Evolutionary conservation across 164 flowering plant genomes (phyloP).

Genomic region (Tinospora cordifolia): DNA sequence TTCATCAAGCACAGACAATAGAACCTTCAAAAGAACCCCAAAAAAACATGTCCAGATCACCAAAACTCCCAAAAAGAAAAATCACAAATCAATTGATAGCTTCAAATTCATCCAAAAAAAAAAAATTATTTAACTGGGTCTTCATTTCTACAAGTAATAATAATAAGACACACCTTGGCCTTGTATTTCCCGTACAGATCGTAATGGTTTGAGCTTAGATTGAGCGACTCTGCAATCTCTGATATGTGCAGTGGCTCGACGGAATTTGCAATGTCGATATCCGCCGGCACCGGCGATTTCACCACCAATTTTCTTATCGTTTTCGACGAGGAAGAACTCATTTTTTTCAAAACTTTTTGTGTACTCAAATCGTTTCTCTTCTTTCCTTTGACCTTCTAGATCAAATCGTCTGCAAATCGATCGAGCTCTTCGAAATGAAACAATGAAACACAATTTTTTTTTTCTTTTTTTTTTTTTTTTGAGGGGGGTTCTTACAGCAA

Average conservation of each 20-base stretch:
- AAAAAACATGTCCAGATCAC: slow-evolving; percentile 8
- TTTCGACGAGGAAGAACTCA: slow-evolving; percentile 37
- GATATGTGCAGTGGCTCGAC: slow-evolving; percentile 79
- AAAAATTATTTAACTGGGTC: too few species aligned
- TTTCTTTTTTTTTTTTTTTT: neutral
- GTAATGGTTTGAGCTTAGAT: slow-evolving; percentile 59
- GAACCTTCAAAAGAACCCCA: slow-evolving; percentile 40
- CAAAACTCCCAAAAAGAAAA: slow-evolving; percentile 5
- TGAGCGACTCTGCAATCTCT: slow-evolving; percentile 74
- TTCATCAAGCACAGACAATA: slow-evolving; percentile 77
- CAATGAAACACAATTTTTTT: too few species aligned
- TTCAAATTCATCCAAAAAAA: neutral
- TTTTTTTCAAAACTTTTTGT: neutral
- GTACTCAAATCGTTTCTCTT: too few species aligned
- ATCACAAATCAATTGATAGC: neutral
- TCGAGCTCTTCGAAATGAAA: neutral
- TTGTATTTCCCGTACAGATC: slow-evolving; percentile 98
- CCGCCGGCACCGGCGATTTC: slow-evolving; percentile 89
- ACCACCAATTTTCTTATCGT: slow-evolving; percentile 69
- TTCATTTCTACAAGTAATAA: neutral
- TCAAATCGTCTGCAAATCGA: neutral
- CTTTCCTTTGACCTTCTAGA: neutral
- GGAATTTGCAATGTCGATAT: slow-evolving; percentile 88
- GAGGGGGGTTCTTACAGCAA: neutral
- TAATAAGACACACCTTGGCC: slow-evolving; percentile 60